Evolutionary conservation across 495 filamentous ascomycete species (phyloP).

Genomic region (Aspergillus olivimuriae): DNA sequence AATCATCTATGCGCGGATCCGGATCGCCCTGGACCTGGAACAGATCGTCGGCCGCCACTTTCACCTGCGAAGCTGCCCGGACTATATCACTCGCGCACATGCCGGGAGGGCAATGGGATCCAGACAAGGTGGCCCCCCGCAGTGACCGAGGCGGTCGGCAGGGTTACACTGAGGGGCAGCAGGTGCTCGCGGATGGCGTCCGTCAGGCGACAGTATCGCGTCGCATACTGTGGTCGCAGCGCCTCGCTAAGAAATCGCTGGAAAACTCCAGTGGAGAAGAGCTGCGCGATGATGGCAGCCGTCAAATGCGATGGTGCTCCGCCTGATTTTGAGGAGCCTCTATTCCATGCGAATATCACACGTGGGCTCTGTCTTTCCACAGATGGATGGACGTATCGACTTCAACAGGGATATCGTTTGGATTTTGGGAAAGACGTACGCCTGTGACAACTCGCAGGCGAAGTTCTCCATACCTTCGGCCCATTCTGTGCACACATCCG

Average conservation of each 20-base stretch:
- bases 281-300: conserved; percentile 56
- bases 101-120: conserved; percentile 52
- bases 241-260: conserved; percentile 43
- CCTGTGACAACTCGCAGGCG: conserved; percentile 58
- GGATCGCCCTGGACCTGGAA: conserved; percentile 62
- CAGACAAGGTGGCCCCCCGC: conserved; percentile 79
- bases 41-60: conserved; percentile 55
- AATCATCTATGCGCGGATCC: conserved; percentile 29
- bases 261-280: conserved; percentile 48
- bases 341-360: too few species aligned
- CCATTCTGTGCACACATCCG: conserved; percentile 78
- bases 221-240: conserved; percentile 47
- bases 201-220: conserved; percentile 48
- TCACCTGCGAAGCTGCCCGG: conserved; percentile 46
- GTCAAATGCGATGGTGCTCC: conserved; percentile 69
- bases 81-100: conserved; percentile 48
- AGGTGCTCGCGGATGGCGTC: conserved; percentile 50
- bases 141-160: conserved; percentile 28
- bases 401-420: too few species aligned
- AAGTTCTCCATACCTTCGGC: conserved; percentile 65
- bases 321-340: conserved; percentile 64
- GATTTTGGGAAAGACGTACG: conserved; percentile 36
- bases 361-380: too few species aligned
- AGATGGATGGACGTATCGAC: too few species aligned
- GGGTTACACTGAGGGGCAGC: conserved; percentile 49